A percentile compares a stretch with the other conserved stretches of the same genome.
Conservation (phyloP, 768 basidiomycete species). For the Lenzites betulinus region DNA sequence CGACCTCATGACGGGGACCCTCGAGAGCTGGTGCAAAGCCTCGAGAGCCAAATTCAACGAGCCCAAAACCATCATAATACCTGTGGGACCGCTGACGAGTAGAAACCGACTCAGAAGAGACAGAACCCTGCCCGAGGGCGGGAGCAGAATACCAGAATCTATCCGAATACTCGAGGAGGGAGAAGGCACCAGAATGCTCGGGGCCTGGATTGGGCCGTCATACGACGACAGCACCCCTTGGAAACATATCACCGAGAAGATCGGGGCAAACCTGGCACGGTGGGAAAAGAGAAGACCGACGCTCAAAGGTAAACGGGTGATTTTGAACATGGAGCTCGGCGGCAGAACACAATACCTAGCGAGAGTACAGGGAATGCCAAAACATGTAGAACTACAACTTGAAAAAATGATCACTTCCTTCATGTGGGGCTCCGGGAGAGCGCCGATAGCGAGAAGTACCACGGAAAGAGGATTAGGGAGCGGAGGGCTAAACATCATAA, state of each 20-base stretch:
- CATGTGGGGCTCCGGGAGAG: background rate
- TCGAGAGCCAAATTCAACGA: slow-evolving; percentile 41
- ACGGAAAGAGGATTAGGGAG: background rate
- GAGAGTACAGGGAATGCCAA: slow-evolving; percentile 28
- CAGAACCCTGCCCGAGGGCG: too few relatives aligned
- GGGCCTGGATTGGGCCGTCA: slow-evolving; percentile 22
- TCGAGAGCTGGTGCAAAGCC: slow-evolving; percentile 41
- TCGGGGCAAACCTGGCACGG: background rate
- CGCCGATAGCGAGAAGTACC: background rate
- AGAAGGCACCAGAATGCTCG: slow-evolving; percentile 6
- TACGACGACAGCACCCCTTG: background rate
- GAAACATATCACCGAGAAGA: background rate
- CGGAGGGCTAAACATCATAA: background rate
- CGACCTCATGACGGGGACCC: slow-evolving; percentile 27
- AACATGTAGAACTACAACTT: background rate
- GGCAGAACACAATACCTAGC: too few relatives aligned
- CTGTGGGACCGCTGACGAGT: too few relatives aligned
- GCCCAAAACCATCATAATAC: too few relatives aligned
- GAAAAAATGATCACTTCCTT: background rate
- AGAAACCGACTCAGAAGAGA: too few relatives aligned
- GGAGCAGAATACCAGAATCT: too few relatives aligned
- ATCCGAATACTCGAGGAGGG: too few relatives aligned
- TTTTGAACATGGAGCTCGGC: too few relatives aligned
- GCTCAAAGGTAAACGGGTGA: too few relatives aligned
- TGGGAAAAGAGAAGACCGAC: slow-evolving; percentile 8